Percentiles rank a stretch among this genome's conserved stretches.
Conservation (phyloP, 495 filamentous ascomycete species). For the Aspergillus ostianus region DNA sequence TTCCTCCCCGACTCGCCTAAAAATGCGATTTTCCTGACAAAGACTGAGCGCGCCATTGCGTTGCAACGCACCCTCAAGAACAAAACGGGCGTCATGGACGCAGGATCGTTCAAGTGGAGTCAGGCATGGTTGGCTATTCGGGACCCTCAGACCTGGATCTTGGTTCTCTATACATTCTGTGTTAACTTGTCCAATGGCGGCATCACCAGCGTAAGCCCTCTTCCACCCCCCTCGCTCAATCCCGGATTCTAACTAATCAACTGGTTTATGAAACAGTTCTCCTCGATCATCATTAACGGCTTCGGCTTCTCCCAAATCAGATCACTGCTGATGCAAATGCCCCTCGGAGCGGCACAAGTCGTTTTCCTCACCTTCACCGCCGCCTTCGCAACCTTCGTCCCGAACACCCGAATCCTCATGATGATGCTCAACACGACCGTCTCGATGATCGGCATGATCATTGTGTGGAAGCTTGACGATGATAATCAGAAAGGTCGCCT, state of each 20-base stretch:
- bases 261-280: slow-evolving; percentile 29
- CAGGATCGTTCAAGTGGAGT: slow-evolving; percentile 55
- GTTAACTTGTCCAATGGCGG: slow-evolving; percentile 48
- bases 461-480: slow-evolving; percentile 58
- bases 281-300: slow-evolving; percentile 37
- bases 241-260: neutral
- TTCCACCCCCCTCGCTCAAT: neutral
- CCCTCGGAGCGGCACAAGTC: slow-evolving; percentile 37
- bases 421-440: slow-evolving; percentile 34
- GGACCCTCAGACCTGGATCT: slow-evolving; percentile 51
- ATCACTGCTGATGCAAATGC: slow-evolving; percentile 40
- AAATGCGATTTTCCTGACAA: slow-evolving; percentile 44
- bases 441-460: slow-evolving; percentile 53
- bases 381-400: slow-evolving; percentile 27
- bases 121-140: slow-evolving; percentile 51
- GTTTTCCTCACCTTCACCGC: slow-evolving; percentile 37
- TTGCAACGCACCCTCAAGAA: slow-evolving; percentile 58
- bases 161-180: slow-evolving; percentile 38
- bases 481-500: slow-evolving; percentile 51
- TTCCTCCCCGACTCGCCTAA: slow-evolving; percentile 51
- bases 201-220: slow-evolving; percentile 31
- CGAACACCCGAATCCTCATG: slow-evolving; percentile 28
- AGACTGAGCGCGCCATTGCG: slow-evolving; percentile 49
- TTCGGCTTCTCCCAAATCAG: slow-evolving; percentile 40
- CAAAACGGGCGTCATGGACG: slow-evolving; percentile 56